phyloP scores from a whole-genome alignment of 176 grass and related monocot species.

The Secale cereale region DNA sequence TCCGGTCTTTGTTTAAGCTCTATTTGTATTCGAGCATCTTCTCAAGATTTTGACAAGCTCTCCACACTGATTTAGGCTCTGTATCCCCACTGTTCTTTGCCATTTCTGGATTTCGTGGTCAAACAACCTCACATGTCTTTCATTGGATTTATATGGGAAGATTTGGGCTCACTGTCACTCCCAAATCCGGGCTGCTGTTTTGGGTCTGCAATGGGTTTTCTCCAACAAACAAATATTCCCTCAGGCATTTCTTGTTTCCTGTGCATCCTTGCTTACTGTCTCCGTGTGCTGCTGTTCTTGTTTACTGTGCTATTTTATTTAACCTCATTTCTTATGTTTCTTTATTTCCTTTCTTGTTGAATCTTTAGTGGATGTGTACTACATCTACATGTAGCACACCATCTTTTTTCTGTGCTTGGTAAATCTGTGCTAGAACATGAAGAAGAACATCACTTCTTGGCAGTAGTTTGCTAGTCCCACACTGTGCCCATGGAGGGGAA shows the following conservation, averaged over 20 bases:
- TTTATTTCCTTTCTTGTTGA: slow-evolving; percentile 20
- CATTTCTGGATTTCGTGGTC: background rate
- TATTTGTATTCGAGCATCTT: background rate
- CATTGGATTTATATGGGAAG: slow-evolving; percentile 5
- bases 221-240: background rate
- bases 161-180: background rate
- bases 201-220: background rate
- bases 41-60: background rate
- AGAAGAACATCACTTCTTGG: background rate
- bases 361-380: background rate
- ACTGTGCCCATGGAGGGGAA: slow-evolving; percentile 8
- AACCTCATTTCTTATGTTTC: background rate
- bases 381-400: background rate
- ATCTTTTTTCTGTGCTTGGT: slow-evolving; percentile 10
- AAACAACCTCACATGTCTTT: background rate
- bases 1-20: background rate
- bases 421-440: slow-evolving; percentile 18
- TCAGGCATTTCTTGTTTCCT: slow-evolving; percentile 21
- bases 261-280: slow-evolving; percentile 16
- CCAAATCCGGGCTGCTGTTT: background rate
- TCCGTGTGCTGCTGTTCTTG: background rate
- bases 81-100: background rate
- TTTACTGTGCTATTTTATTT: slow-evolving; percentile 4
- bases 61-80: slow-evolving; percentile 4
- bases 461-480: background rate